Evolutionary conservation across 495 filamentous ascomycete species (phyloP), one percentile per base, ranked within the genome.

Genomic region (Podospora comata): DNA sequence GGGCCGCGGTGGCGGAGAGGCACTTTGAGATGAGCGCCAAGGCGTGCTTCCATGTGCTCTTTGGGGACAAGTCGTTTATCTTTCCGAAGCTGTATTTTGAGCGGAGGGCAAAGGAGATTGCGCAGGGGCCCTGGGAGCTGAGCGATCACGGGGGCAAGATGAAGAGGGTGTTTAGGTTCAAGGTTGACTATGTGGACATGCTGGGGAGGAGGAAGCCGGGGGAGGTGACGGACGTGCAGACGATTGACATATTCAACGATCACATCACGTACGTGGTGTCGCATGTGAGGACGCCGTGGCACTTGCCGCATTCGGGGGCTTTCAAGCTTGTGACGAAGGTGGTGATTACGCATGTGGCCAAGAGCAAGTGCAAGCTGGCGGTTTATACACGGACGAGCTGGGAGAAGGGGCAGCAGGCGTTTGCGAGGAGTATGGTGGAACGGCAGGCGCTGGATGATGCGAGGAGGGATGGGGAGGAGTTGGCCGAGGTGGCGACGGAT

Each of bases 241-340:
- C 90, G 68, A 92, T 99, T 66, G 95, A 99, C 65, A 85, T 96
- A 23, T 86, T 91, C 72, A 96, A 94, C 77, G 96, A 98, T 70
- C 94, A 98, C 75, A 84, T 98, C 58, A 97, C 93, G 76, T 99
- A 99, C 77, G 92, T 97, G 54, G 85, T 98, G 60, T 93, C 92
- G 16, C 92, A 97, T 75, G 87, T 88, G 68, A 92, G 92, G 73
- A 91, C 87, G 0, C 93, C 94, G 1, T 97, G 93, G 92, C 92
- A 96, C 81, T 85, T 98, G 19, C 95, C 96, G 2, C 86, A 92
- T 76, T 83, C 85, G 60, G 85, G 91, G 44, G 84, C 87, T 28
- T 97, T 97, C 79, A 88, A 90, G 72, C 82, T 98, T 39, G 87
- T 94, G 34, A 94, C 87, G 69, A 97, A 97, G 80, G 87, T 97